These are phyloP conservation scores for Ceratocystis huliohia DNA, from an alignment of 2,329 filamentous ascomycete genomes.

Conservation along the genomic window DNA sequence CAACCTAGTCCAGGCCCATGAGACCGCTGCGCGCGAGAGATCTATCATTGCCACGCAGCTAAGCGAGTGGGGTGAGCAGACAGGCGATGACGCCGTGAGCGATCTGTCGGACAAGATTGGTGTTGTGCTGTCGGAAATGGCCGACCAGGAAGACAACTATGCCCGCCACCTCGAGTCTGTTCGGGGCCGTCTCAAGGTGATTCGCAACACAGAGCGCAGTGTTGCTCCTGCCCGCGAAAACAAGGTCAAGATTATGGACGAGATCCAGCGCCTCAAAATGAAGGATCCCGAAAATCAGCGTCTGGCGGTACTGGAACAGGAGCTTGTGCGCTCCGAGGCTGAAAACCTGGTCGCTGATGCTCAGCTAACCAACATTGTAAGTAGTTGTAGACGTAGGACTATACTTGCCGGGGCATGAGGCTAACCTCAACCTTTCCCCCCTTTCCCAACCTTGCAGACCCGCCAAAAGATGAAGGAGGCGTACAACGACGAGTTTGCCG, in stretches of 20 bases:
- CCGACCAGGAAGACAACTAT: constrained; percentile 83
- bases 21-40: constrained; percentile 73
- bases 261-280: constrained; percentile 81
- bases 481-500: constrained; percentile 75
- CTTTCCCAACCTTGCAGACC: constrained; percentile 42
- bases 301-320: constrained; percentile 80
- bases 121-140: constrained; percentile 81
- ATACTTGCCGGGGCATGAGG: neutral
- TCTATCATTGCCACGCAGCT: constrained; percentile 76
- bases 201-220: constrained; percentile 88
- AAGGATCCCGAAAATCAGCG: constrained; percentile 80
- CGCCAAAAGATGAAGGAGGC: constrained; percentile 93
- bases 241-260: constrained; percentile 78
- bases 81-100: constrained; percentile 70
- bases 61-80: constrained; percentile 92
- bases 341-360: constrained; percentile 94
- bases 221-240: constrained; percentile 85
- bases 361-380: constrained; percentile 83
- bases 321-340: constrained; percentile 88
- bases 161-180: constrained; percentile 80
- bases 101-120: constrained; percentile 94
- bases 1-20: constrained; percentile 71
- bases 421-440: neutral
- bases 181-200: constrained; percentile 70
- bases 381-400: constrained; percentile 27